Conservation (phyloP, 2,329 filamentous ascomycete genomes). For the Dichotomopilus funicola region DNA sequence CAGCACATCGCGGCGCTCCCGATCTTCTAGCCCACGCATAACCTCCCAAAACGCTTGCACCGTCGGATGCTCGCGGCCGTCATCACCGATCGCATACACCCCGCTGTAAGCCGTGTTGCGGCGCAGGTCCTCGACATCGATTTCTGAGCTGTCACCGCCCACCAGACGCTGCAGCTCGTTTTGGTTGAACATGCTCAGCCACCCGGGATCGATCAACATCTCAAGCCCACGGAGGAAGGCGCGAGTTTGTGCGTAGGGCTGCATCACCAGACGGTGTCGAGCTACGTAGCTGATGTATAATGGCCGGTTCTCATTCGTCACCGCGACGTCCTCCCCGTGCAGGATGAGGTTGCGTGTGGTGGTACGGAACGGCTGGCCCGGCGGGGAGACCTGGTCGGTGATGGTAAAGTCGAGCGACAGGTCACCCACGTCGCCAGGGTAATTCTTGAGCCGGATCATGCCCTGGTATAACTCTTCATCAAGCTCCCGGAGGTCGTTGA, state of each 20-base stretch:
- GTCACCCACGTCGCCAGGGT: slow-evolving; percentile 70
- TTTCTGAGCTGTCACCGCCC: slow-evolving; percentile 76
- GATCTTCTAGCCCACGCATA: slow-evolving; percentile 67
- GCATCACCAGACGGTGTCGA: slow-evolving; percentile 74
- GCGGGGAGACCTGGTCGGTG: slow-evolving; percentile 56
- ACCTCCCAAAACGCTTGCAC: slow-evolving; percentile 88
- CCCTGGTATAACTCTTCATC: slow-evolving; percentile 89
- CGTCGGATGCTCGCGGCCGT: slow-evolving; percentile 77
- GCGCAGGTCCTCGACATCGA: slow-evolving; percentile 81
- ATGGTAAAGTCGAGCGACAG: slow-evolving; percentile 86
- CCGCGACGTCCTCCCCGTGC: slow-evolving; percentile 66
- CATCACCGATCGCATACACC: slow-evolving; percentile 83
- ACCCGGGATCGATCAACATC: slow-evolving; percentile 81
- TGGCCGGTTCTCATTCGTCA: slow-evolving; percentile 87
- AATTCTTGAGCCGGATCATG: slow-evolving; percentile 76
- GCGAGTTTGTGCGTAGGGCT: slow-evolving; percentile 73
- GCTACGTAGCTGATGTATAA: slow-evolving; percentile 94
- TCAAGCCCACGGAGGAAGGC: slow-evolving; percentile 84
- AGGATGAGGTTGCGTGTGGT: slow-evolving; percentile 70
- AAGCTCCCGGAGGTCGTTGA: slow-evolving; percentile 89
- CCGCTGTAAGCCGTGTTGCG: slow-evolving; percentile 82
- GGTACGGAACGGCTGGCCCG: slow-evolving; percentile 46
- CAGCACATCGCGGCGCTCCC: slow-evolving; percentile 74
- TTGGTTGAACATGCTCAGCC: slow-evolving; percentile 99
- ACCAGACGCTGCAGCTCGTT: slow-evolving; percentile 88